Percentiles rank a stretch among this genome's conserved stretches.
These are phyloP conservation scores for Nannochloris sp. DNA, from an alignment of 139 green algal genomes.

Conservation along the genomic window DNA sequence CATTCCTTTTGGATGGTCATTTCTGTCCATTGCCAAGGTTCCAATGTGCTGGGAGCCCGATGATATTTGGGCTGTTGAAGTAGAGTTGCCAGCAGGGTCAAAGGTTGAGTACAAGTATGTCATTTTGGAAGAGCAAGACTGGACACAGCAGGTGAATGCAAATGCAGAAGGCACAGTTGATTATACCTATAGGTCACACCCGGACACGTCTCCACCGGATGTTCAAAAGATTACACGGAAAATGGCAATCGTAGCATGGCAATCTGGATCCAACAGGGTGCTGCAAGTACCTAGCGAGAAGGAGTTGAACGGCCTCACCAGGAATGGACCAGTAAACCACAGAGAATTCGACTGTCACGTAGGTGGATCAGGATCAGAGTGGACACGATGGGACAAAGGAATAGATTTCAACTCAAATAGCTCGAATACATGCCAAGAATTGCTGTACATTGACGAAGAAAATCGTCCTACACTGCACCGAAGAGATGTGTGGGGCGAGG, in stretches of 20 bases:
- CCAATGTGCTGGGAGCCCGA: constrained; percentile 77
- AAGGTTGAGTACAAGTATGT: constrained; percentile 92
- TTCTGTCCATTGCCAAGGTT: constrained; percentile 85
- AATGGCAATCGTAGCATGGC: constrained; percentile 93
- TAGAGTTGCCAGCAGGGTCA: constrained; percentile 69
- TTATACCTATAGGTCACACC: constrained; percentile 60
- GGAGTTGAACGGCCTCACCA: constrained; percentile 16
- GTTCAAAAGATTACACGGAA: constrained; percentile 75
- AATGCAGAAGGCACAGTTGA: constrained; percentile 69
- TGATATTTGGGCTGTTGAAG: constrained; percentile 78
- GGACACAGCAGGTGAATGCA: constrained; percentile 51
- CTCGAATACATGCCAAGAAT: not conserved
- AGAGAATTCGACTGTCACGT: constrained; percentile 15
- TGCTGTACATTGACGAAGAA: constrained; percentile 37
- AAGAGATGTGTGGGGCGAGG: constrained; percentile 60
- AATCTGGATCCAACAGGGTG: constrained; percentile 78
- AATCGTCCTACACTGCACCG: constrained; percentile 53
- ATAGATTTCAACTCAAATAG: not conserved
- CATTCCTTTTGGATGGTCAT: constrained; percentile 82
- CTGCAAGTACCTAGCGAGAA: constrained; percentile 69
- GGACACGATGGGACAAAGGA: constrained; percentile 23
- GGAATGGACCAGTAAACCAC: constrained; percentile 40
- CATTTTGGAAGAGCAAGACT: constrained; percentile 82
- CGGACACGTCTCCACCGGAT: constrained; percentile 59
- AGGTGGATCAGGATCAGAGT: constrained; percentile 4